Base-by-base conservation (phyloP, 2,329 filamentous ascomycete species). In the Cladosporium velox region DNA sequence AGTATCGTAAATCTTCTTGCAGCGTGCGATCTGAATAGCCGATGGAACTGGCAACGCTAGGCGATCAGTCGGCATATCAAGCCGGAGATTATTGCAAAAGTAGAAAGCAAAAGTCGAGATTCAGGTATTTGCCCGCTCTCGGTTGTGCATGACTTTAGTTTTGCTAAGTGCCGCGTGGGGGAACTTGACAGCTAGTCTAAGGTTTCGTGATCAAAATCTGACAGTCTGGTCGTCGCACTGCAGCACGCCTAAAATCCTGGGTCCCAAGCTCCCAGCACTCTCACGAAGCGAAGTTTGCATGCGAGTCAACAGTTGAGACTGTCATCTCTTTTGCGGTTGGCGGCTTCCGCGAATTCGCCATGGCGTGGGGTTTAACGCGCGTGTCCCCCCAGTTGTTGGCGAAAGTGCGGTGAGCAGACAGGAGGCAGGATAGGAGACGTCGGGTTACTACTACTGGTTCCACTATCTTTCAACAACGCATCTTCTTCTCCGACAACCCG, bases 381-480 rank as follows among this genome's bases (percentile, higher is more conserved):
- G 52, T 15, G 26, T 10, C 18, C 18, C 28, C 51, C 28, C 28
- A 54, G 15, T n/a, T 54, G 52, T 34, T 55, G 15, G 28, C 28
- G 52, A 55, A 55, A 55, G 52, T 55, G 52, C 52, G 52, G 52
- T 55, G 52, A 55, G 52, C 18, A 32, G 32, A 55, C 18, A 15
- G n/a, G 26, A 34, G 32, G 32, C 18, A 15, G n/a, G 26, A 34
- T 6, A 34, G 30, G 30, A 55, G 52, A n/a, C 3, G 15, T 55
- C 52, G 18, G 7, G 11, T 1, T 55, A 32, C 52, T 21, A 10
- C 28, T 12, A 32, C 41, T 47, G 41, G 41, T 47, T 47, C 8
- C 41, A 12, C 41, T 47, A 12, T 47, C 52, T 12, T 21, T 30
- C 52, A 18, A 34, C 15, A 30, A 12, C 26, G 18, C 30, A 55